Base-by-base conservation (phyloP, 2,329 filamentous ascomycete species). In the Phoma herbarum region DNA sequence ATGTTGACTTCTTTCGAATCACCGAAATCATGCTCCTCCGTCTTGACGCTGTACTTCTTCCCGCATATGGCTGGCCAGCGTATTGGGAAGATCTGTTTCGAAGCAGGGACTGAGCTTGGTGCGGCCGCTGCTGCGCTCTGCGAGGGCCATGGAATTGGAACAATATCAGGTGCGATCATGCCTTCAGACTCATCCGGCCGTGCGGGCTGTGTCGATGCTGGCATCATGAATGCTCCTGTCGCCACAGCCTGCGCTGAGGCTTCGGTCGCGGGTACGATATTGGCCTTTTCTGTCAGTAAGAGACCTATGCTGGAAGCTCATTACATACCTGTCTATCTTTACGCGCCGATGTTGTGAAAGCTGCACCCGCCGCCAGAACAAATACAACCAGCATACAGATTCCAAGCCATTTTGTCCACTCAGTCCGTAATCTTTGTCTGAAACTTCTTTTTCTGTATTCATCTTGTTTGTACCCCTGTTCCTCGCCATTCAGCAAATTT, bases 41-140 rank as follows among this genome's bases (percentile, higher is more conserved):
- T 72, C 50, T 69, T 73, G 16, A 70, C 64, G 22, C 71, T 75
- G 65, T 76, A 76, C 22, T 72, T 59, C 47, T 71, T 74, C 11
- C 72, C 71, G 39, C 74, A 77, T 35, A 63, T 66, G n/a, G 63
- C 55, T 14, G 74, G 74, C 74, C 74, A 77, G 29, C 73, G 67
- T n/a, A 76, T 75, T 2, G 74, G 74, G 48, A 72, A 76, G 7
- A 60, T 57, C 33, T 71, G 50, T 43, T 65, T 65, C 18, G 63
- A 60, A 31, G 59, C 55, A 18, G 60, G 11, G 4, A 29, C 25
- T 16, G 56, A 14, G 8, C 29, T 39, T n/a, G 56, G 44, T n/a
- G 37, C 37, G 14, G 62, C 49, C 10, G 63, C 61, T 23, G 60
- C 37, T 20, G 65, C 41, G 9, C 57, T 62, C 18, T 61, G 61